These are phyloP conservation scores for Parsonsia alboflavescens DNA, from an alignment of 257 asterid species.

Conservation along the genomic window DNA sequence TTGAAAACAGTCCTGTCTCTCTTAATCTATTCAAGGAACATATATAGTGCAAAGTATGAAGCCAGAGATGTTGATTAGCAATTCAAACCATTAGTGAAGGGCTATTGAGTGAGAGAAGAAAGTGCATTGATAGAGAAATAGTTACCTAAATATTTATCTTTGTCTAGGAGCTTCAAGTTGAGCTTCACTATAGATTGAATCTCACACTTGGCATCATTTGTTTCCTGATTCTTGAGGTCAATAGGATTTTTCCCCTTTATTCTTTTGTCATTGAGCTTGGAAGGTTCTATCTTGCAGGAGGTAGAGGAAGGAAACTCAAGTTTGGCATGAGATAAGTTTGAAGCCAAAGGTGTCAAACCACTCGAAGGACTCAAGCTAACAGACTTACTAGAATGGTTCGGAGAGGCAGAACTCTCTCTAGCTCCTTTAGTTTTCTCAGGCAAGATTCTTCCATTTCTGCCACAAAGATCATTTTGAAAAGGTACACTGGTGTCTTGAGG, in stretches of 20 bases:
- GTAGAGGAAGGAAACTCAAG: slow-evolving; percentile 23
- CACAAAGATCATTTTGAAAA: slow-evolving; percentile 6
- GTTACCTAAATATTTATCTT: slow-evolving; percentile 51
- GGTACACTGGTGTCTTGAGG: slow-evolving; percentile 18
- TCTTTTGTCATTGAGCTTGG: slow-evolving; percentile 29
- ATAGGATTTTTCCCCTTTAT: slow-evolving; percentile 23
- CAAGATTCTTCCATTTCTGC: slow-evolving; percentile 9
- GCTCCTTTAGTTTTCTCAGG: slow-evolving; percentile 14
- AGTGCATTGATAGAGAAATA: neutral
- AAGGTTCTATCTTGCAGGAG: slow-evolving; percentile 27
- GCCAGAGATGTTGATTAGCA: neutral
- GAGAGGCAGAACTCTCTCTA: neutral
- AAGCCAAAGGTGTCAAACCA: slow-evolving; percentile 20
- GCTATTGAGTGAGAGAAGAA: neutral
- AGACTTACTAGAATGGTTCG: slow-evolving; percentile 7
- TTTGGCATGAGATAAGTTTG: slow-evolving; percentile 18
- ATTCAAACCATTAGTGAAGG: neutral
- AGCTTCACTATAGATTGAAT: slow-evolving; percentile 74
- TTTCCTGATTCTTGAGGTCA: slow-evolving; percentile 24
- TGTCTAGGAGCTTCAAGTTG: slow-evolving; percentile 52
- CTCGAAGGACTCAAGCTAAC: slow-evolving; percentile 21
- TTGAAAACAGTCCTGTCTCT: no score
- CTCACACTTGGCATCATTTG: slow-evolving; percentile 56
- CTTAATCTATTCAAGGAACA: no score
- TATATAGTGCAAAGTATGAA: no score